Conservation (phyloP, 2,329 filamentous ascomycete species). For the Pyrenochaeta sp. region DNA sequence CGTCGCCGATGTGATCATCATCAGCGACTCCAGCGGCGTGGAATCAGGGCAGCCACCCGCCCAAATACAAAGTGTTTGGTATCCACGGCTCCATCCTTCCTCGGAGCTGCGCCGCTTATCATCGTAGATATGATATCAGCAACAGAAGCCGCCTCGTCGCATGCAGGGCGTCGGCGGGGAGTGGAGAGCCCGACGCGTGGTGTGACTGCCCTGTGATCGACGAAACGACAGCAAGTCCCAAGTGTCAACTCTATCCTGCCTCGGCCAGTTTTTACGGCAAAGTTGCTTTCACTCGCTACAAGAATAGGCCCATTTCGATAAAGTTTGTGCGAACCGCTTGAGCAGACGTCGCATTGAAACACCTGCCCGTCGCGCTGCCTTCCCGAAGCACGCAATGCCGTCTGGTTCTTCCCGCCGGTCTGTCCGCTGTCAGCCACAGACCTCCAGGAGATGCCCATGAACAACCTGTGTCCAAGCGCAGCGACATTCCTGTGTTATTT, state of each 20-base stretch:
- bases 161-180: conserved; percentile 27
- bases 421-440: conserved; percentile 21
- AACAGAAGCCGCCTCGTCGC: conserved; percentile 7
- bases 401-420: conserved; percentile 18
- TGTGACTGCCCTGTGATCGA: conserved; percentile 28
- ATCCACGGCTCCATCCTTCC: background rate
- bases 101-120: conserved; percentile 17
- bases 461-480: conserved; percentile 14
- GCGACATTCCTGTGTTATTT: conserved; percentile 14
- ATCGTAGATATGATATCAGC: conserved; percentile 17
- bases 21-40: conserved; percentile 17
- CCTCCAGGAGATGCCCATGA: conserved; percentile 6
- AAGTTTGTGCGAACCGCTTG: conserved; percentile 15
- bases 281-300: conserved; percentile 20
- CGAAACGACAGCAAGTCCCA: conserved; percentile 25
- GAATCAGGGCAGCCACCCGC: conserved; percentile 7
- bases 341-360: conserved; percentile 16
- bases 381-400: conserved; percentile 18
- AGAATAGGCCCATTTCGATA: conserved; percentile 8
- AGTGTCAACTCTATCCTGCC: conserved; percentile 21
- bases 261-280: conserved; percentile 18
- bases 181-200: conserved; percentile 30
- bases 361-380: conserved; percentile 12
- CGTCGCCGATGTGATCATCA: conserved; percentile 24
- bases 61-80: background rate